Base-by-base conservation (phyloP, 192 early-diverging fungal species). In the Gigaspora rosea region DNA sequence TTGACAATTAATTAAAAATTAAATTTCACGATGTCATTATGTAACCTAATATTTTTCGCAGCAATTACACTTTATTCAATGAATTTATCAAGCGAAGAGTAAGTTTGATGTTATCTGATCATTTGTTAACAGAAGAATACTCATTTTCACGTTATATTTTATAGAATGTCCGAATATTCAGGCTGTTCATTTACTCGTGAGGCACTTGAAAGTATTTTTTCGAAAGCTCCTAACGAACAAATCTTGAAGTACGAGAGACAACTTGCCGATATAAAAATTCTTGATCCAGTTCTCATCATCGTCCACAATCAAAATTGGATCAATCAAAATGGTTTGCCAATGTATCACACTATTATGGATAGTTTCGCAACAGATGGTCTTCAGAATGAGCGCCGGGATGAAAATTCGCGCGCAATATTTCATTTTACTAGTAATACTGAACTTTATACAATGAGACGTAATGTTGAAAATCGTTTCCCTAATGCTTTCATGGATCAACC, bases 331-430 rank as follows among this genome's bases (percentile, higher is more conserved):
- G 33, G 51, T 8, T 27, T 7, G n/a, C n/a, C n/a, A n/a, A 27
- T 11, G 71, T 72, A 57, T 57, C 11, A 72, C 7, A 7, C 48
- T 10, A 27, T 72, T 18, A 73, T 73, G 71, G 48, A 72, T 18
- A 12, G 35, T 47, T 72, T 72, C 11, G 70, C 70, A 57, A 72
- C 70, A 9, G 49, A 72, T 11, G 46, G 52, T 27, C 70, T 56
- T 8, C 70, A 72, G 27, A 51, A 22, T 33, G 27, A 1, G 3
- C 69, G 69, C 22, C 50, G 69, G 22, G 69, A 71, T 71, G 69
- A 71, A 32, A 54, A 71, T 33, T 71, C 69, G 11, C 18, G 51
- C 13, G 18, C 20, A 3, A 52, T 71, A 33, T 71, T 71, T 35
- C 52, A 71, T 18, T 71, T 71, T 32, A 4, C 8, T 18, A 13